Conservation (phyloP, 129 eudicot species). For the Ambrosia artemisiifolia region DNA sequence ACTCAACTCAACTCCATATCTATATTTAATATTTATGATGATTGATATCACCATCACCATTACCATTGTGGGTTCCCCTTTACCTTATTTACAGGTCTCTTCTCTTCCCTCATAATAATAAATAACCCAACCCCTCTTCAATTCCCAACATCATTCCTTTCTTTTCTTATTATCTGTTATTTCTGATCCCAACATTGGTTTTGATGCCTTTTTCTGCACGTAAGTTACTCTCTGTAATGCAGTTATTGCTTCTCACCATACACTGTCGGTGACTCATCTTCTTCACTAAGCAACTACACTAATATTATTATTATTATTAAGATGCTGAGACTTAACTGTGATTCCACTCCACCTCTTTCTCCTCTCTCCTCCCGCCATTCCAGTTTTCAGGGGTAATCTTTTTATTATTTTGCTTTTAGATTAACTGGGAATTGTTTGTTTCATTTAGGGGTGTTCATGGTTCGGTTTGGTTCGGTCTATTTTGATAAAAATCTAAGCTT, state of each 20-base stretch:
- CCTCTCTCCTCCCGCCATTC: constrained; percentile 26
- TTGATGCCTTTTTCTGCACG: constrained; percentile 4
- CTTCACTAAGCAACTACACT: no score
- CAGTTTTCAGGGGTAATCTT: constrained; percentile 17
- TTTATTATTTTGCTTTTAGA: neutral
- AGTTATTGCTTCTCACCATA: constrained; percentile 12
- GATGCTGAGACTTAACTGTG: constrained; percentile 26
- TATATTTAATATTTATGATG: constrained; percentile 25
- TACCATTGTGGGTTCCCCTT: constrained; percentile 12
- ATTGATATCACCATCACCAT: neutral
- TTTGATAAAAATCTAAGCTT: no score
- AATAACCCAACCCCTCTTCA: neutral
- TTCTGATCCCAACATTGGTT: constrained; percentile 20
- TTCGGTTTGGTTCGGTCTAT: no score
- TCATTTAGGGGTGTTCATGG: neutral
- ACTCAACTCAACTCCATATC: neutral
- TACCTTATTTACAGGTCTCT: constrained; percentile 15
- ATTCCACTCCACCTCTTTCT: constrained; percentile 28
- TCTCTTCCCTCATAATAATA: neutral
- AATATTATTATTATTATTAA: no score
- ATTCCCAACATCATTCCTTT: neutral
- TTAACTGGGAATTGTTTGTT: neutral
- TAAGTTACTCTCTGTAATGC: constrained; percentile 9
- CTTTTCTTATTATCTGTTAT: neutral
- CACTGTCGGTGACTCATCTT: constrained; percentile 28